These are phyloP conservation scores for Rhynchosporium agropyri DNA, from an alignment of 2,329 filamentous ascomycete species.

Conservation along the genomic window DNA sequence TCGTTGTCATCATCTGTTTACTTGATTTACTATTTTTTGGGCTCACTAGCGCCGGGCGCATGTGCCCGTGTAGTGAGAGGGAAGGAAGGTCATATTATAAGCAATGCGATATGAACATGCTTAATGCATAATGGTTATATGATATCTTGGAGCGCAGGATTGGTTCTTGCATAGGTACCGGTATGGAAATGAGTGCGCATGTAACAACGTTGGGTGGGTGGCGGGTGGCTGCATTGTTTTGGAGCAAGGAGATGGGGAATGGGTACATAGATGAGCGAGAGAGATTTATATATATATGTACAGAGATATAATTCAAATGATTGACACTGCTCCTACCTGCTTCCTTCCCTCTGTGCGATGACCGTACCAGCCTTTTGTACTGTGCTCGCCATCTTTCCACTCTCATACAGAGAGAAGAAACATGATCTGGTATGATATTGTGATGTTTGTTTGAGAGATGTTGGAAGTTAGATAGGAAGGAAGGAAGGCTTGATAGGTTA, in stretches of 20 bases:
- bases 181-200: not conserved
- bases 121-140: constrained; percentile 15
- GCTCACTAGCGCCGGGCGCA: constrained; percentile 5
- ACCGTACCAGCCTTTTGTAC: no score
- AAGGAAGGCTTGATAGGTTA: no score
- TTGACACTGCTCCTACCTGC: not conserved
- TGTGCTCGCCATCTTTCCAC: no score
- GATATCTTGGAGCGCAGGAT: not conserved
- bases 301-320: not conserved
- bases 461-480: no score
- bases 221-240: not conserved
- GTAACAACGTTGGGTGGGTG: constrained; percentile 1
- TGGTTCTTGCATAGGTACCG: not conserved
- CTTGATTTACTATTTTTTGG: not conserved
- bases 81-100: not conserved
- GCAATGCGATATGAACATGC: not conserved
- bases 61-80: not conserved
- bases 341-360: not conserved
- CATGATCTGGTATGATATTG: no score
- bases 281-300: constrained; percentile 6
- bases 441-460: no score
- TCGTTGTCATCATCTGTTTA: not conserved
- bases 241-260: not conserved
- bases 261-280: constrained; percentile 14
- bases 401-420: no score